Conservation (phyloP, 768 basidiomycete species). For the Clavaria fumosa region DNA sequence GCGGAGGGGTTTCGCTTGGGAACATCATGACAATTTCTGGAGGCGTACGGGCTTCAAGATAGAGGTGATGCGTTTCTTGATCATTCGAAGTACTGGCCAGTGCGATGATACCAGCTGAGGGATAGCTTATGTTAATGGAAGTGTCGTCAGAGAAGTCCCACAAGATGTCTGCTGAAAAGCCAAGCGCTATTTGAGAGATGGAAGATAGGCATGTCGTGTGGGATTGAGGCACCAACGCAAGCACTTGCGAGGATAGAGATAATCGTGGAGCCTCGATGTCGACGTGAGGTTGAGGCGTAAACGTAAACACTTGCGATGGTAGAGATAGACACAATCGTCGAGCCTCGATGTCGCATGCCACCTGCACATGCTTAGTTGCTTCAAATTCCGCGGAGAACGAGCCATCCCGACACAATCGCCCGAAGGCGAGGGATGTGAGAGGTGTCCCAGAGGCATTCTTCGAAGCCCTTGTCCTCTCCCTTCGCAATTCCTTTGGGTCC, state of each 20-base stretch:
- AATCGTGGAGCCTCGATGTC: no score
- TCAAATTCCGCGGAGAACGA: constrained; percentile 17
- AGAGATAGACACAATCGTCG: constrained; percentile 19
- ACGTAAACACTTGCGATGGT: no score
- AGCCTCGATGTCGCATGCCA: constrained; percentile 21
- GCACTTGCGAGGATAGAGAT: no score
- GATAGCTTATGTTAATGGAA: background rate
- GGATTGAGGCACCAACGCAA: no score
- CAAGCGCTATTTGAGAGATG: no score
- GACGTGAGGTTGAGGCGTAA: no score
- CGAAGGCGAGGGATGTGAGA: constrained; percentile 17
- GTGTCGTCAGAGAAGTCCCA: background rate
- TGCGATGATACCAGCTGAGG: constrained; percentile 9
- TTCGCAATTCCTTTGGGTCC: constrained; percentile 16
- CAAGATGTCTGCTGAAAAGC: no score
- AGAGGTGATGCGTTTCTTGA: constrained; percentile 18
- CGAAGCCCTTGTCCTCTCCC: constrained; percentile 14
- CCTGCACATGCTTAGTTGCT: constrained; percentile 10
- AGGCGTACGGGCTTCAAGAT: constrained; percentile 20
- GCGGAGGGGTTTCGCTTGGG: constrained; percentile 16
- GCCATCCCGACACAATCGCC: constrained; percentile 21
- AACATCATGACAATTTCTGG: constrained; percentile 13
- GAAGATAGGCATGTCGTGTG: no score
- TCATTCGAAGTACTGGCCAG: constrained; percentile 11
- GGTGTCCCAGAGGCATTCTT: constrained; percentile 12